These are phyloP conservation scores for Fusarium kyushuense DNA, from an alignment of 2,329 filamentous ascomycete genomes.

Conservation along the genomic window DNA sequence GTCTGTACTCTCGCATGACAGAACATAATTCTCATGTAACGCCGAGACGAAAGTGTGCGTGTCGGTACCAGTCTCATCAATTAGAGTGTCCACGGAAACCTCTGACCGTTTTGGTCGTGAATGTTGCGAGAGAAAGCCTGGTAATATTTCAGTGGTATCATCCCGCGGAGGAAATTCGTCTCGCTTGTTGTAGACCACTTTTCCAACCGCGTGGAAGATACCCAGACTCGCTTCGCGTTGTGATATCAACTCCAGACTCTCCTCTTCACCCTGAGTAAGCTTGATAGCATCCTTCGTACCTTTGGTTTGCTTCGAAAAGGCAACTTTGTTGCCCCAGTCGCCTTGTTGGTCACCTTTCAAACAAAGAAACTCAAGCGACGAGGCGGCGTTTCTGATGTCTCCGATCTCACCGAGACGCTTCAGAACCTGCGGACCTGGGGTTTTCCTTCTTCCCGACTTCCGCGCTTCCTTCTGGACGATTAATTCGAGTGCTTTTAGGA, in stretches of 20 bases:
- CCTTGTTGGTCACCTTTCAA: conserved; percentile 80
- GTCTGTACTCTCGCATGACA: conserved; percentile 77
- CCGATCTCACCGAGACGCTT: conserved; percentile 86
- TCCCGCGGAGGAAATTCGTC: conserved; percentile 63
- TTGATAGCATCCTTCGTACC: conserved; percentile 65
- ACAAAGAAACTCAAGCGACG: conserved; percentile 92
- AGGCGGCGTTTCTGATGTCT: conserved; percentile 92
- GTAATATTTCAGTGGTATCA: conserved; percentile 66
- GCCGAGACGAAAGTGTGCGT: conserved; percentile 90
- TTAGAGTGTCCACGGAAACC: conserved; percentile 78
- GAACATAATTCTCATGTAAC: conserved; percentile 91
- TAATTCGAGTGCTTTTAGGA: conserved; percentile 85
- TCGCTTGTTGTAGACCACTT: conserved; percentile 96
- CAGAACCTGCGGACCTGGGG: conserved; percentile 82
- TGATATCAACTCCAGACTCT: conserved; percentile 83
- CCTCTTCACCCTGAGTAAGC: conserved; percentile 81
- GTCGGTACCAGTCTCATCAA: conserved; percentile 94
- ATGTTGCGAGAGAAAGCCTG: conserved; percentile 67
- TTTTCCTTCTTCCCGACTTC: conserved; percentile 78
- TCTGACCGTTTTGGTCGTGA: conserved; percentile 72
- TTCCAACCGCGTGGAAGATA: conserved; percentile 96
- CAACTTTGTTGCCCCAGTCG: conserved; percentile 80
- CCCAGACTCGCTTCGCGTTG: conserved; percentile 90
- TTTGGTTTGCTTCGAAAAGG: conserved; percentile 76
- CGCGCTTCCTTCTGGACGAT: conserved; percentile 88